Conservation (phyloP, 176 grass and related monocot species). For the Poa annua region DNA sequence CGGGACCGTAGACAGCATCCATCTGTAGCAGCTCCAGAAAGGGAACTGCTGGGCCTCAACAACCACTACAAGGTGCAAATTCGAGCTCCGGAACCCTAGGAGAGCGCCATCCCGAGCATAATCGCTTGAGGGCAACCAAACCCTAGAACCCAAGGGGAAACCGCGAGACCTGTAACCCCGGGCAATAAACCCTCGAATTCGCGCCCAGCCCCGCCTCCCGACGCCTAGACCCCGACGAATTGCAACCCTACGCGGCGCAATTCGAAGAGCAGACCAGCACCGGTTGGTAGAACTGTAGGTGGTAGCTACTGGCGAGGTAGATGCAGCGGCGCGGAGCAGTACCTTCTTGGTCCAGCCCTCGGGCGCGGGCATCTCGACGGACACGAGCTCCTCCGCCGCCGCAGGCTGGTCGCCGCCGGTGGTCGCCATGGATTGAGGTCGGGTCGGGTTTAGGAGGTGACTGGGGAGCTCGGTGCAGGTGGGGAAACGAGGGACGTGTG, state of each 20-base stretch:
- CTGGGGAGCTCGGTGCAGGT: too few species aligned
- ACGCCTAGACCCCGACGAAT: background rate
- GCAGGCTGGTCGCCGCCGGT: slow-evolving; percentile 21
- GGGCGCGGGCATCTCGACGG: slow-evolving; percentile 72
- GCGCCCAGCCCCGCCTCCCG: background rate
- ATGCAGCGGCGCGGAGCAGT: too few species aligned
- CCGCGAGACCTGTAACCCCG: too few species aligned
- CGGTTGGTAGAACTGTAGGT: background rate
- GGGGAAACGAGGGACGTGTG: slow-evolving; percentile 23
- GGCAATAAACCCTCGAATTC: too few species aligned
- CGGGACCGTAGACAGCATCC: background rate
- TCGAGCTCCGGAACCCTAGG: background rate
- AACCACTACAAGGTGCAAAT: background rate
- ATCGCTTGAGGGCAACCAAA: too few species aligned
- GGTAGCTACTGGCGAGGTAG: too few species aligned
- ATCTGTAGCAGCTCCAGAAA: background rate
- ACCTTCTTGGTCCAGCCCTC: slow-evolving; percentile 79
- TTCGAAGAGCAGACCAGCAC: too few species aligned
- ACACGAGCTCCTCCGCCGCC: slow-evolving; percentile 36
- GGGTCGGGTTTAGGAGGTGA: too few species aligned
- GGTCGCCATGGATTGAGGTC: slow-evolving; percentile 10
- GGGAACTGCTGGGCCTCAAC: background rate
- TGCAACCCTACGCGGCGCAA: too few species aligned
- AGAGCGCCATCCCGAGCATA: background rate
- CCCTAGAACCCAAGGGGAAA: slow-evolving; percentile 6